Base-by-base conservation (phyloP, 148 eudicot genomes). In the Rhododendron kiyosumense region DNA sequence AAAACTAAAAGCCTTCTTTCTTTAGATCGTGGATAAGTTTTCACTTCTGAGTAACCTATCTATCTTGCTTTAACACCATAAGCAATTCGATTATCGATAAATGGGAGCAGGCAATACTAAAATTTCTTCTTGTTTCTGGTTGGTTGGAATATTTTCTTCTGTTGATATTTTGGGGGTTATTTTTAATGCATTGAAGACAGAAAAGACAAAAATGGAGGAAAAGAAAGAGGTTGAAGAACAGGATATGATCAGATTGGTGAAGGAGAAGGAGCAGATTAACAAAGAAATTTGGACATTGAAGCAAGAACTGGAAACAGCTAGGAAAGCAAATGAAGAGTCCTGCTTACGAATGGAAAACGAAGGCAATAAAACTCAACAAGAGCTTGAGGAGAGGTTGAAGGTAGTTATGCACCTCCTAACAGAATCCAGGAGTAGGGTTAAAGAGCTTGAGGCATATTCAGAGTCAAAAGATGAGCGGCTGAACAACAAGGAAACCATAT, bases 401-500 rank as follows among this genome's bases (percentile, higher is more conserved):
- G 92, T 92, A 77, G 93, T 88, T 84, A 89, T 69, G 84, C 78
- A 85, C 73, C 87, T 91, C 52, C 80, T 91, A 18, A 88, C 88
- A 84, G 91, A 91, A 81, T 91, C 95, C 67, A 88, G 87, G 86
- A 89, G 81, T 17, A 91, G 89, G 84, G 83, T 89, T 83, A 94
- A 92, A 87, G 91, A 93, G 81, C 92, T 93, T 34, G 95, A 95
- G 90, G 86, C 87, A 14, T 88, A 84, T 76, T 92, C 91, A 48
- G 87, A 88, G 79, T 90, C 92, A 18, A 92, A 89, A 87, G 78
- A 78, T 84, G 89, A 89, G 88, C 63, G 28, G 17, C 93, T 94
- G 98, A 89, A 82, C 80, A 93, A 93, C 91, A 95, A 93, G 88
- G 92, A 91, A 83, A 83, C 89, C n/a, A 79, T 91, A 46, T 93